Evolutionary conservation across 2,329 filamentous ascomycete species (phyloP).

Genomic region (Plectosphaerella sp.): DNA sequence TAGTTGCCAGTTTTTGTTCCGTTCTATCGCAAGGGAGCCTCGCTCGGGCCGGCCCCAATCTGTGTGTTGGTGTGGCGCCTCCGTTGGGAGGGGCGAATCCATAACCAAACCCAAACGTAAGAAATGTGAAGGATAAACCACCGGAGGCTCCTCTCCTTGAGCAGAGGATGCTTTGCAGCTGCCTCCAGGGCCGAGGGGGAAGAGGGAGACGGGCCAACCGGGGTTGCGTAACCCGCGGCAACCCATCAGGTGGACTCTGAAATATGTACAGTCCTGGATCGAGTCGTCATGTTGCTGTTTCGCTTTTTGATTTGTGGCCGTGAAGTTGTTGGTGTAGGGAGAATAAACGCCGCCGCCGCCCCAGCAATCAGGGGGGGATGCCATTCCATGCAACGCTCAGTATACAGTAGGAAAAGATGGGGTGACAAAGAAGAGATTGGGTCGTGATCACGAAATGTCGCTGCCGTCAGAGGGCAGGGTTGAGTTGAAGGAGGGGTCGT

Average conservation of each 20-base stretch:
- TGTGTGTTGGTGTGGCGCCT: too few species aligned
- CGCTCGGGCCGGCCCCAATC: too few species aligned
- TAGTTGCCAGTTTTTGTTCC: too few species aligned
- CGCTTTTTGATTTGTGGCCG: neutral
- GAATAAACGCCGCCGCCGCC: constrained; percentile 8
- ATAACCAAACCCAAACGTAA: too few species aligned
- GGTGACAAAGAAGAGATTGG: constrained; percentile 13
- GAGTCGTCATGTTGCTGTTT: constrained; percentile 5
- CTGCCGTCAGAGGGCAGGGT: constrained; percentile 20
- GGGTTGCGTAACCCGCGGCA: too few species aligned
- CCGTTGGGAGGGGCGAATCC: too few species aligned
- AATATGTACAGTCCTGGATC: constrained; percentile 10
- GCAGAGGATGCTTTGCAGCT: too few species aligned
- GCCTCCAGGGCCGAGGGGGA: too few species aligned
- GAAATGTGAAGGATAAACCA: too few species aligned
- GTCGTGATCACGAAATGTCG: constrained; percentile 10
- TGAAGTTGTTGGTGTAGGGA: neutral
- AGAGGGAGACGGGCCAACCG: too few species aligned
- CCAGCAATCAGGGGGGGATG: constrained; percentile 9
- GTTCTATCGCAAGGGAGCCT: too few species aligned
- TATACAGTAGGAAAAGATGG: constrained; percentile 30
- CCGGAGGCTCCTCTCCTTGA: too few species aligned
- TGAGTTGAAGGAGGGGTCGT: constrained; percentile 40
- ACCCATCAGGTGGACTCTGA: neutral
- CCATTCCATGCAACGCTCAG: constrained; percentile 29